These are phyloP conservation scores for Chrysophaeum taylorii DNA, from an alignment of 352 stramenopile species.

Conservation along the genomic window DNA sequence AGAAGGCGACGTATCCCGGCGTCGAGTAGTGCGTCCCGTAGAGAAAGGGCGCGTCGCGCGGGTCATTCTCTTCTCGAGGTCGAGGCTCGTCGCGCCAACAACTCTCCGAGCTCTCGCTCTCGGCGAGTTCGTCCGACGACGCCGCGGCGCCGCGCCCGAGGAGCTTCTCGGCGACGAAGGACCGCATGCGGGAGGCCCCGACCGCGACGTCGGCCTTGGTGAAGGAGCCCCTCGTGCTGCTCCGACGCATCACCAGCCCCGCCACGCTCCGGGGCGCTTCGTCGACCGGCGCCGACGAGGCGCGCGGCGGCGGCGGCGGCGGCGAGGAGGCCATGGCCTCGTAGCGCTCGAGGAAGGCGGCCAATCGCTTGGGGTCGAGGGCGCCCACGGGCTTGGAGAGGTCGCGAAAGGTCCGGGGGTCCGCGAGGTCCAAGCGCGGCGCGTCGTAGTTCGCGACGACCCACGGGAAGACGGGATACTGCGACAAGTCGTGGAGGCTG, in stretches of 20 bases:
- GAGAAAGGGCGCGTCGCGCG: constrained; percentile 31
- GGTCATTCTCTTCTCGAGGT: no score
- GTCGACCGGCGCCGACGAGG: constrained; percentile 27
- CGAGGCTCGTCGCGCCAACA: no score
- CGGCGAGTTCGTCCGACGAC: no score
- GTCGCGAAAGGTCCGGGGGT: constrained; percentile 57
- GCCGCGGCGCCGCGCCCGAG: no score
- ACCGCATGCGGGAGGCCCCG: no score
- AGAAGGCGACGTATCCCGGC: constrained; percentile 45
- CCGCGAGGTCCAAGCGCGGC: constrained; percentile 46
- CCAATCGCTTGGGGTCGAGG: constrained; percentile 61
- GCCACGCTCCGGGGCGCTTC: background rate
- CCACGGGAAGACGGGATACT: constrained; percentile 79
- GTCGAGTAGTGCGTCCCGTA: constrained; percentile 51
- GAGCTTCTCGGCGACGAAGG: no score
- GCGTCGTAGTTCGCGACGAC: constrained; percentile 69
- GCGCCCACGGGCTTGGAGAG: constrained; percentile 73
- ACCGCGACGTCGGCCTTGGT: no score
- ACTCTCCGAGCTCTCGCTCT: no score
- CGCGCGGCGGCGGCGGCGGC: constrained; percentile 55
- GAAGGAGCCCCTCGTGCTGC: no score
- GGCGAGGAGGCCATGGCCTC: constrained; percentile 52
- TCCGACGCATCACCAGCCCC: no score
- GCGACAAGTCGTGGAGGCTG: constrained; percentile 76
- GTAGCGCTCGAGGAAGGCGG: constrained; percentile 60